phyloP scores from a whole-genome alignment of 1,284 basidiomycete species.

The Apiotrichum montevideense region DNA sequence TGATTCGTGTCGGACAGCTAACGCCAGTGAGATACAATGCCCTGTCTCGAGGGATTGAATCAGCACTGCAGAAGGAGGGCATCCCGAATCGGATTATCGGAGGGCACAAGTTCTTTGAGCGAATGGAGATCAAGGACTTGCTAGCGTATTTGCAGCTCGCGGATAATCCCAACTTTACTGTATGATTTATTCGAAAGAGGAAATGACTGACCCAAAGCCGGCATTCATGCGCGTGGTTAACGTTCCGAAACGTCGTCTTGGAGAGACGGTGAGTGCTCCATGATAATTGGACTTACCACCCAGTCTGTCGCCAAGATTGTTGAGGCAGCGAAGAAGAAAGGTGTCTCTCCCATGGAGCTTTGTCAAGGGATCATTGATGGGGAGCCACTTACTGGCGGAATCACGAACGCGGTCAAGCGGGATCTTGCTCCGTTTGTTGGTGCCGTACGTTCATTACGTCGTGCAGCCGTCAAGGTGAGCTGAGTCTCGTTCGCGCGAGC shows the following conservation, averaged over 20 bases:
- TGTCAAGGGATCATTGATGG: constrained; percentile 60
- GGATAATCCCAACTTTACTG: constrained; percentile 69
- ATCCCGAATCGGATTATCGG: constrained; percentile 73
- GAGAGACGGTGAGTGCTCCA: constrained; percentile 61
- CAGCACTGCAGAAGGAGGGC: constrained; percentile 65
- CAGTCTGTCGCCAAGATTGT: constrained; percentile 61
- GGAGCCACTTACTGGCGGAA: constrained; percentile 53
- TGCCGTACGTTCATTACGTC: constrained; percentile 55
- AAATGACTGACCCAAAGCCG: constrained; percentile 43
- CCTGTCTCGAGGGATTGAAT: constrained; percentile 70
- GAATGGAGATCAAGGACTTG: constrained; percentile 77
- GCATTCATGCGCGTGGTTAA: constrained; percentile 76
- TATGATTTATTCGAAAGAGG: constrained; percentile 11
- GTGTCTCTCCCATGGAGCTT: constrained; percentile 57
- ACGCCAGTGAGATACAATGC: constrained; percentile 72
- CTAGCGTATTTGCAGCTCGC: constrained; percentile 80
- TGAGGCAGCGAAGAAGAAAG: constrained; percentile 52
- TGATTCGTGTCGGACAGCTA: neutral
- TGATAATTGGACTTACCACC: neutral
- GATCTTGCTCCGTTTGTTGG: constrained; percentile 60
- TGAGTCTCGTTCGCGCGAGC: neutral
- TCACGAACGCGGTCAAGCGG: constrained; percentile 61
- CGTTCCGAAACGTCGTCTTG: constrained; percentile 66
- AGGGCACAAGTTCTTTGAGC: constrained; percentile 82
- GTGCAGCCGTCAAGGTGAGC: constrained; percentile 55